Conservation (phyloP, 1,139 yeast genomes). For the Meyerozyma elateridarum region DNA sequence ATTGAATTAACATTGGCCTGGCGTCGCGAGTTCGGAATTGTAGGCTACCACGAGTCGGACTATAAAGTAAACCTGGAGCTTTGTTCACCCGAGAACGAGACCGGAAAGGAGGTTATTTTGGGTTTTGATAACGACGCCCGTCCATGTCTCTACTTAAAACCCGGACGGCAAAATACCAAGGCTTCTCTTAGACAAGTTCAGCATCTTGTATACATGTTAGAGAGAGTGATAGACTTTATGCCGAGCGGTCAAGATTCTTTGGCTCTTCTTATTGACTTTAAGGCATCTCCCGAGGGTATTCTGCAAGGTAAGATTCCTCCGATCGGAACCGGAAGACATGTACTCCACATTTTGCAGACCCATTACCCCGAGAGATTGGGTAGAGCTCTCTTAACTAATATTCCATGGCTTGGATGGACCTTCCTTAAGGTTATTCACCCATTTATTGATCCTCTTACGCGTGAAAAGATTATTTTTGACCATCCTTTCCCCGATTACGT, state of each 20-base stretch:
- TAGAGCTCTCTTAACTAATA: slow-evolving; percentile 81
- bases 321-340: slow-evolving; percentile 73
- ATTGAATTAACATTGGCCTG: slow-evolving; percentile 41
- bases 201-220: slow-evolving; percentile 48
- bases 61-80: slow-evolving; percentile 31
- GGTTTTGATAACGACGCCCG: slow-evolving; percentile 45
- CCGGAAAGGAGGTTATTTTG: slow-evolving; percentile 45
- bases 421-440: slow-evolving; percentile 88
- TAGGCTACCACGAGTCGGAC: slow-evolving; percentile 26
- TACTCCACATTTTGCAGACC: slow-evolving; percentile 80
- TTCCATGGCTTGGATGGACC: slow-evolving; percentile 90
- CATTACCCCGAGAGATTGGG: slow-evolving; percentile 97
- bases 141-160: slow-evolving; percentile 46
- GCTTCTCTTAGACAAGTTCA: slow-evolving; percentile 42
- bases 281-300: slow-evolving; percentile 40
- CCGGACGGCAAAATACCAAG: slow-evolving; percentile 47
- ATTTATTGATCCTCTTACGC: slow-evolving; percentile 89
- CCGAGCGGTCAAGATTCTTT: slow-evolving; percentile 48
- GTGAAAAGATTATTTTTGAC: slow-evolving; percentile 86
- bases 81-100: slow-evolving; percentile 36
- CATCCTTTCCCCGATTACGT: slow-evolving; percentile 83
- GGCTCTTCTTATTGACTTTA: slow-evolving; percentile 44
- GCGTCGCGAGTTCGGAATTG: slow-evolving; percentile 45
- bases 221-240: slow-evolving; percentile 43
- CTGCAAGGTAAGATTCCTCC: slow-evolving; percentile 75